phyloP scores from a whole-genome alignment of 1,284 basidiomycete genomes.

The Grifola frondosa region DNA sequence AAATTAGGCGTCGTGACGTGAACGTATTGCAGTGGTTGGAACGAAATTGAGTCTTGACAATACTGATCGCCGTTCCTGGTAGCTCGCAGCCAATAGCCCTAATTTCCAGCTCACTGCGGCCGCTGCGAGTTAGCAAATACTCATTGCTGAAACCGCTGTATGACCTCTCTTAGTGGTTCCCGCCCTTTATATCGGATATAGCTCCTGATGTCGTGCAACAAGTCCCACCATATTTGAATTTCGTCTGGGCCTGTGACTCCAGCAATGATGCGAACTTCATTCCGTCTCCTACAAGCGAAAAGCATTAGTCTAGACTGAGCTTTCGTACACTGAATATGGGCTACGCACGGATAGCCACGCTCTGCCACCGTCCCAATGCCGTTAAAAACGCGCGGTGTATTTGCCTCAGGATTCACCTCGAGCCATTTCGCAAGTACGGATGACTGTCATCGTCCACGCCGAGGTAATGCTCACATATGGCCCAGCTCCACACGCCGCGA shows the following conservation, averaged over 20 bases:
- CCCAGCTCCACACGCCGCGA: conserved; percentile 19
- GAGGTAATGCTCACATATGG: conserved; percentile 4
- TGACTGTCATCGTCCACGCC: conserved; percentile 3
- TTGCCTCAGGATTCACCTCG: neutral
- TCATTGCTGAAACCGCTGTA: no score
- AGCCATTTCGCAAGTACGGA: conserved; percentile 4
- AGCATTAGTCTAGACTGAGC: neutral
- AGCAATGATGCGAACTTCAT: conserved; percentile 3
- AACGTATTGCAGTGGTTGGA: no score
- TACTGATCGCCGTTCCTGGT: no score
- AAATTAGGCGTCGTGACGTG: no score
- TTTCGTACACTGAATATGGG: neutral
- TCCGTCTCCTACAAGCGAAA: neutral
- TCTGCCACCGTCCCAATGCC: conserved; percentile 8
- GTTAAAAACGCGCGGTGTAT: neutral
- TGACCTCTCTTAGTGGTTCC: no score
- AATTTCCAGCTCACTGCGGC: no score
- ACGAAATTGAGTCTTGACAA: no score
- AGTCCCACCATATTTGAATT: conserved; percentile 15
- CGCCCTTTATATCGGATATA: conserved; percentile 14
- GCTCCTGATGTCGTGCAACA: conserved; percentile 10
- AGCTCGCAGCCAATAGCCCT: no score
- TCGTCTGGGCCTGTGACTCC: conserved; percentile 11
- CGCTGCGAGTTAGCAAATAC: no score
- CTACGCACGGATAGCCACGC: conserved; percentile 11